Percentiles rank a stretch among this genome's conserved stretches.
Conservation (phyloP, 345 rosid species). For the Heritiera fomes region DNA sequence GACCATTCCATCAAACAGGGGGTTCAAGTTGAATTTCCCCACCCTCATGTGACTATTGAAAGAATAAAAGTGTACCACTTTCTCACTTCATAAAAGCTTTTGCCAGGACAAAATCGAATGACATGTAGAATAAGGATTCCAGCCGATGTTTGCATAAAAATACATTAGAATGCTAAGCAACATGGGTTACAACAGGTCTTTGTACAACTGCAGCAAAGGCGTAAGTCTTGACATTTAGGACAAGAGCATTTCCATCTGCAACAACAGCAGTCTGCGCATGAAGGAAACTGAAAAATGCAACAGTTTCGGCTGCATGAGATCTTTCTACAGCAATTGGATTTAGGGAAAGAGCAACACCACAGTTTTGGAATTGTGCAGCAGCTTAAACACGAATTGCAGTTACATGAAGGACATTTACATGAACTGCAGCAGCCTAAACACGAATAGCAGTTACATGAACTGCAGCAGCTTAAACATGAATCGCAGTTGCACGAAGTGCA, state of each 20-base stretch:
- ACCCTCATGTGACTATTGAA: background rate
- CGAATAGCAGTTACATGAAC: background rate
- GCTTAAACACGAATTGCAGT: conserved; percentile 7
- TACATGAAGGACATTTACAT: background rate
- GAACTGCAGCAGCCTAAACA: background rate
- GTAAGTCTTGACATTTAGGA: conserved; percentile 58
- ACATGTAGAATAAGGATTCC: conserved; percentile 21
- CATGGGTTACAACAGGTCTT: conserved; percentile 55
- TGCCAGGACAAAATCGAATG: conserved; percentile 5
- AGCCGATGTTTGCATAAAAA: conserved; percentile 14
- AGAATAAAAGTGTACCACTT: background rate
- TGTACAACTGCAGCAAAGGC: conserved; percentile 45
- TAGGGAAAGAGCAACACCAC: conserved; percentile 42
- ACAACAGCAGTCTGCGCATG: conserved; percentile 49
- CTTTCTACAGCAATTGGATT: conserved; percentile 46
- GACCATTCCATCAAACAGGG: background rate
- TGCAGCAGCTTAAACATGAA: background rate
- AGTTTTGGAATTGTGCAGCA: conserved; percentile 42
- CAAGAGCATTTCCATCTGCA: conserved; percentile 51
- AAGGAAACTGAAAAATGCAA: conserved; percentile 45
- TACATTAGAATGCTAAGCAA: conserved; percentile 49
- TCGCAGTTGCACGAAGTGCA: background rate
- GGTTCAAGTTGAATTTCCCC: background rate
- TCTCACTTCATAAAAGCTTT: background rate
- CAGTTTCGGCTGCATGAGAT: conserved; percentile 40